Evolutionary conservation across 305 asterid species (phyloP), one percentile per base, ranked within the genome.

Genomic region (Fraxinus platypoda): DNA sequence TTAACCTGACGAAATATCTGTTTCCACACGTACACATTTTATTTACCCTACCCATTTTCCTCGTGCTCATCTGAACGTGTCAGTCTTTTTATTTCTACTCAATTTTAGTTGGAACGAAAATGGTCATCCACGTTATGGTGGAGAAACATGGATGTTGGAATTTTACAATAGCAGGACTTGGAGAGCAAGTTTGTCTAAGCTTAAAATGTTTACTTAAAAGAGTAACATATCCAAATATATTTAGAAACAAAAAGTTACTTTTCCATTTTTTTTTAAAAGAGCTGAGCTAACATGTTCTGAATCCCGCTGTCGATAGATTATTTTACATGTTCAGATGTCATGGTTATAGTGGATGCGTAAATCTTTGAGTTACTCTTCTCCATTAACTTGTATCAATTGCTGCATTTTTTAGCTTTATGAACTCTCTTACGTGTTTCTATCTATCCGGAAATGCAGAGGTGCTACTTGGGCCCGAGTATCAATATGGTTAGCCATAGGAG

Each of bases 401-500:
- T 19, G 28, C 12, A 0, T 43, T 46, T 43, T 3, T 76, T 76
- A 49, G 26, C 70, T 43, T 25, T 26, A 28, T 9, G 17, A 43
- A 76, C 34, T 54, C 79, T n/a, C 34, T 73, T 41, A 26, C 25
- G 15, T 13, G n/a, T 68, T 43, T 35, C 81, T 79, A 12, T 80
- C 13, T 2, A 37, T 80, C 62, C 75, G 82, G 66, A 76, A 43
- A 38, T 82, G 87, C 93, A 95, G 99, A 33, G 87, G 84, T 83
- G 90, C 87, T 57, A 92, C 99, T 2, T 95, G 99, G 99, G 71
- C 83, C n/a, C 97, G 98, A 1, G 99, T 95, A 26, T 90, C 97
- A 2, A 52, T 92, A 78, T 95, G 99, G 99, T 89, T 94, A 81
- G 89, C 87, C 4, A 28, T 93, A 46, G 99, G 98, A n/a, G 87